Percentiles rank a stretch among this genome's conserved stretches.
Evolutionary conservation across 306 rosid genomes (phyloP).

Genomic region (Vachellia collinsii): DNA sequence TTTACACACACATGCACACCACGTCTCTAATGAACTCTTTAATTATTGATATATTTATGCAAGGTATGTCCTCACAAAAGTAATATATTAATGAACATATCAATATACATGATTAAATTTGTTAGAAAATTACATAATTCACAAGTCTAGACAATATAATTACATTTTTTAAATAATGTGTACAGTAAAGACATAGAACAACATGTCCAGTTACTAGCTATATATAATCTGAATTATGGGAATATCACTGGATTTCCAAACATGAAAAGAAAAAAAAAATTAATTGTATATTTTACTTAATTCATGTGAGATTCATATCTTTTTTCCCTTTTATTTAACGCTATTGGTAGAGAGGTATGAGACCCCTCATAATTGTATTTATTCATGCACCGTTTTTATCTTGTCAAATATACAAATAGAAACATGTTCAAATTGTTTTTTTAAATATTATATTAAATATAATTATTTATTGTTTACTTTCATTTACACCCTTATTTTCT

Average conservation of each 20-base stretch:
- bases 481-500: not conserved
- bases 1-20: not conserved
- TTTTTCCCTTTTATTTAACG: not conserved
- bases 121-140: not conserved
- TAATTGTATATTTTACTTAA: not conserved
- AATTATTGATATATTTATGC: not conserved
- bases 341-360: not conserved
- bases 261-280: not conserved
- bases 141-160: not conserved
- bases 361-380: not conserved
- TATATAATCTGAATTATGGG: not conserved
- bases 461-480: not conserved
- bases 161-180: not conserved
- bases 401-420: not conserved
- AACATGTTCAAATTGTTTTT: not conserved
- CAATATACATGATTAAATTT: not conserved
- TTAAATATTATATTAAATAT: not conserved
- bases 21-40: not conserved
- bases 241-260: not conserved
- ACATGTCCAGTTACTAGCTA: not conserved
- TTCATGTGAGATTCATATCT: not conserved
- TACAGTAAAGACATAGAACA: not conserved
- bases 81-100: not conserved
- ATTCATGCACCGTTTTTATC: not conserved
- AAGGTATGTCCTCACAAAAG: not conserved